Evolutionary conservation across 345 rosid genomes (phyloP), one percentile per base, ranked within the genome.

Genomic region (Linum trigynum): DNA sequence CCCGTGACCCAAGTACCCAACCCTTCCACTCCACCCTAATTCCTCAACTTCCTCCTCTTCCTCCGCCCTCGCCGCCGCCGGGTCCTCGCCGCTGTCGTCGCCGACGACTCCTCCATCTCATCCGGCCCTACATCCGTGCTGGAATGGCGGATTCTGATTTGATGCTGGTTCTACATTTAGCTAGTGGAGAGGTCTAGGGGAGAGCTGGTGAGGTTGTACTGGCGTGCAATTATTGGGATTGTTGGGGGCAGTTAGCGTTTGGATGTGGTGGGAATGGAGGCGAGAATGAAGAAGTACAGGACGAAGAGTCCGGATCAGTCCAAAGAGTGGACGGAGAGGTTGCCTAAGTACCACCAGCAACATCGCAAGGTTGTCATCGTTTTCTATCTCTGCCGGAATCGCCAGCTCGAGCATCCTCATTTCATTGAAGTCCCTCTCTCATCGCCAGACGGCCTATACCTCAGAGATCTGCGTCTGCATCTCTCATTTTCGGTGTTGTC

Each of bases 371-470:
- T 88, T 12, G 75, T 87, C 14, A 87, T 94, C 61, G 96, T 94
- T 77, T 94, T 90, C 74, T 94, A 94, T 59, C 82, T 90, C 41
- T 88, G 86, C 70, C 76, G 91, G 70, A 94, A 94, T 67, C 95
- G 91, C 55, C 96, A 86, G 76, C 97, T 94, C n/a, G 99, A 94
- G 68, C 99, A 94, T 70, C 99, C 99, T 70, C 99, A 94, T 69
- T 88, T 94, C 88, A 90, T 94, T 63, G 95, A 90, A 65, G 97
- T 94, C 62, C 82, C 82, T 16, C 66, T 85, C 65, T 78, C 96
- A 63, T 86, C 99, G 2, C 85, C 86, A 0, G 72, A 86, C 9
- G 91, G 97, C 35, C 95, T 94, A 73, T 79, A 81, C 72, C 75
- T 94, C 50, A 84, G 85, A 82, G 99, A 97, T 90, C 71, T 57